phyloP scores from a whole-genome alignment of 805 yeast species.

The Cyberlindnera japonica region DNA sequence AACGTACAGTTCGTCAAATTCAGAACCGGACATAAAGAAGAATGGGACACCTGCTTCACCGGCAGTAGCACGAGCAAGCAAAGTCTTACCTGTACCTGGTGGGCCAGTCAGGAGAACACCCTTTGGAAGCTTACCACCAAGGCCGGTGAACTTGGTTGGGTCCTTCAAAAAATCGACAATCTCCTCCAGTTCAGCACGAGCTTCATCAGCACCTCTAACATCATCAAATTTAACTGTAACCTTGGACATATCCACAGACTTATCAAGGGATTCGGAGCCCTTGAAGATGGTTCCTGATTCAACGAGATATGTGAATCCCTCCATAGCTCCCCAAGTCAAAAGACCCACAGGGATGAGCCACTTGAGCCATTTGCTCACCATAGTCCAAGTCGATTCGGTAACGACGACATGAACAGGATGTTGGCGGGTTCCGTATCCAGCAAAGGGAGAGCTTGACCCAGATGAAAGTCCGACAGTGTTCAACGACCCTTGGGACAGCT shows the following conservation, averaged over 20 bases:
- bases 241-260: slow-evolving; percentile 77
- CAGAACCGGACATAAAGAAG: slow-evolving; percentile 97
- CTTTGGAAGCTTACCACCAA: slow-evolving; percentile 96
- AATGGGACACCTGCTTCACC: slow-evolving; percentile 99
- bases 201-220: slow-evolving; percentile 98
- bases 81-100: slow-evolving; percentile 98
- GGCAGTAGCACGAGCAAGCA: slow-evolving; percentile 96
- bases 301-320: slow-evolving; percentile 70
- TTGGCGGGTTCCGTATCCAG: slow-evolving; percentile 52
- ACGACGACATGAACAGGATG: slow-evolving; percentile 95
- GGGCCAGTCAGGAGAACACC: slow-evolving; percentile 97
- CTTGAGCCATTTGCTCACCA: slow-evolving; percentile 81
- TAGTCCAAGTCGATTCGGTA: slow-evolving; percentile 75
- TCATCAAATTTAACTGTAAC: slow-evolving; percentile 87
- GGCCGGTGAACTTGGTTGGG: slow-evolving; percentile 91
- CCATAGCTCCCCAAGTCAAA: slow-evolving; percentile 75
- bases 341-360: slow-evolving; percentile 83
- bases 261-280: slow-evolving; percentile 66
- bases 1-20: slow-evolving; percentile 95
- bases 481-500: slow-evolving; percentile 40
- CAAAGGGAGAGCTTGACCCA: slow-evolving; percentile 5
- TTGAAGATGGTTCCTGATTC: slow-evolving; percentile 83
- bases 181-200: slow-evolving; percentile 94
- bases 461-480: slow-evolving; percentile 13
- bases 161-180: slow-evolving; percentile 96